phyloP scores from a whole-genome alignment of 2,329 filamentous ascomycete genomes.

The Leptosphaerulina australis region DNA sequence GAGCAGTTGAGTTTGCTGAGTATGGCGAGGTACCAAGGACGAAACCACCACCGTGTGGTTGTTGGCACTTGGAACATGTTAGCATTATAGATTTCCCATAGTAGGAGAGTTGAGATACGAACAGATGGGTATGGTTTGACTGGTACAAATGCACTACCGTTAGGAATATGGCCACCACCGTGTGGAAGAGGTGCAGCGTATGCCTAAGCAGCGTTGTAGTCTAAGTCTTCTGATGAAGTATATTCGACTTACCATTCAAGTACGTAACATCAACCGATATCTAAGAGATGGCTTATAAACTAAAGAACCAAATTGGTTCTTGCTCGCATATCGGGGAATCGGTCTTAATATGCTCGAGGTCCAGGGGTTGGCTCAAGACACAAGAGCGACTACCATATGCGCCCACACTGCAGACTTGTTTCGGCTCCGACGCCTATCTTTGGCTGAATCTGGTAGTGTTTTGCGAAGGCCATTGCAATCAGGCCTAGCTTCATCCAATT shows the following conservation, averaged over 20 bases:
- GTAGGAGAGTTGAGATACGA: neutral
- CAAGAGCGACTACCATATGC: neutral
- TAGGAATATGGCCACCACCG: constrained; percentile 32
- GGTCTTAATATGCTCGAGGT: neutral
- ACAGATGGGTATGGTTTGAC: constrained; percentile 15
- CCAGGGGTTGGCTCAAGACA: neutral
- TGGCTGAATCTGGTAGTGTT: neutral
- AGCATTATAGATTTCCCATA: neutral
- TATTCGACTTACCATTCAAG: constrained; percentile 25
- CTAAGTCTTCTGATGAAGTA: neutral
- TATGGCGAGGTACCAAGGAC: neutral
- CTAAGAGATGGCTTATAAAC: neutral
- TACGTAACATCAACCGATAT: neutral
- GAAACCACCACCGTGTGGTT: constrained; percentile 9
- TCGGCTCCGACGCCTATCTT: neutral
- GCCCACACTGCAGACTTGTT: neutral
- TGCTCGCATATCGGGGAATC: neutral
- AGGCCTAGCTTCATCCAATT: neutral
- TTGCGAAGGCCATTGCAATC: no score
- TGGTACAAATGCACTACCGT: constrained; percentile 18
- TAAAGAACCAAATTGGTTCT: neutral
- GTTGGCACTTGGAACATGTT: neutral
- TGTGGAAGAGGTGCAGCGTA: constrained; percentile 24
- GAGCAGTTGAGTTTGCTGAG: no score
- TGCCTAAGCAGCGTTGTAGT: constrained; percentile 24